Percentiles rank a stretch among this genome's conserved stretches.
These are phyloP conservation scores for Odontarrhena argentea DNA, from an alignment of 345 rosid genomes.

Conservation along the genomic window DNA sequence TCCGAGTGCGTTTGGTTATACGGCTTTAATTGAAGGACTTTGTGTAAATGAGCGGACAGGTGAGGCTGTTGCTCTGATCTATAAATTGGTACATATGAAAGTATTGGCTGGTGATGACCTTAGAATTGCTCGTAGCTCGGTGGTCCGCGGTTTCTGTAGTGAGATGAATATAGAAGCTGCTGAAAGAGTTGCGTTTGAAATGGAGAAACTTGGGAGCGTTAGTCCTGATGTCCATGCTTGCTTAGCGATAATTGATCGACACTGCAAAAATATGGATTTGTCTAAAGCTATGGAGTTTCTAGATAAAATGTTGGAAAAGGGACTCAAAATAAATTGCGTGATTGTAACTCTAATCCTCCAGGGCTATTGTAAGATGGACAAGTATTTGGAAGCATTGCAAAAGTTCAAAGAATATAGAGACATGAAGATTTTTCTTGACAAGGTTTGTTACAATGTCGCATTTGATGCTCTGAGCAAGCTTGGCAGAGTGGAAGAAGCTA, in stretches of 20 bases:
- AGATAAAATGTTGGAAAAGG: slow-evolving; percentile 50
- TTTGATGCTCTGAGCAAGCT: slow-evolving; percentile 63
- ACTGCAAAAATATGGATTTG: slow-evolving; percentile 51
- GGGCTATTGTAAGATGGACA: slow-evolving; percentile 49
- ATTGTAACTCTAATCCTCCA: slow-evolving; percentile 61
- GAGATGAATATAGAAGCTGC: slow-evolving; percentile 67
- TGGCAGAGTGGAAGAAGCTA: slow-evolving; percentile 62
- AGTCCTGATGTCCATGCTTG: slow-evolving; percentile 50
- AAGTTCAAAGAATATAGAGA: slow-evolving; percentile 47
- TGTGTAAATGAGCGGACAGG: slow-evolving; percentile 51
- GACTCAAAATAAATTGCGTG: slow-evolving; percentile 60
- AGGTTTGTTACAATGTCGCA: slow-evolving; percentile 56
- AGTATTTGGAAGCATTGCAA: slow-evolving; percentile 42
- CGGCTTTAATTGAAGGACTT: slow-evolving; percentile 66
- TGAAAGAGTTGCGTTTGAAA: slow-evolving; percentile 45
- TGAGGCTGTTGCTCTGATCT: slow-evolving; percentile 48
- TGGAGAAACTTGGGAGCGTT: slow-evolving; percentile 51
- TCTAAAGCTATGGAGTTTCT: slow-evolving; percentile 51
- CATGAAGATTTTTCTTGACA: slow-evolving; percentile 55
- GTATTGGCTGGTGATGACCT: slow-evolving; percentile 41
- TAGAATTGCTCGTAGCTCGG: slow-evolving; percentile 45
- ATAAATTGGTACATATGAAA: slow-evolving; percentile 29
- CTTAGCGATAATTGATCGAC: slow-evolving; percentile 49
- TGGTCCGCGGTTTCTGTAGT: slow-evolving; percentile 60
- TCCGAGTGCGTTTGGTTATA: slow-evolving; percentile 51